Conservation (phyloP, 2,329 filamentous ascomycete genomes). For the Aspergillus arachidicola region DNA sequence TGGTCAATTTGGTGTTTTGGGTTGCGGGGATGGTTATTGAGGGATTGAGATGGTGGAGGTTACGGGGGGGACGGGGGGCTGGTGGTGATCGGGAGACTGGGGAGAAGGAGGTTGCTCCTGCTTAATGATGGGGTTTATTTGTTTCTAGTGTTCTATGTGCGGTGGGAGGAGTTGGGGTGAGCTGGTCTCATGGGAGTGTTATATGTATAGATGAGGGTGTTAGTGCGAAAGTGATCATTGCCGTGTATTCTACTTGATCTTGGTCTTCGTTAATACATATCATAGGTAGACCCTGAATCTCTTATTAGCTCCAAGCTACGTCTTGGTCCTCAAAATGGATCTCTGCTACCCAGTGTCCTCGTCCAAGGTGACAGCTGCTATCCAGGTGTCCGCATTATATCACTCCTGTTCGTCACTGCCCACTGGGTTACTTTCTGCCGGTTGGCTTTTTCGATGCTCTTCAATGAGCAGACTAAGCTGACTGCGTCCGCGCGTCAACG, state of each 20-base stretch:
- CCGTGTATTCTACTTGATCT: slow-evolving; percentile 2
- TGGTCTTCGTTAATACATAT: slow-evolving; percentile 4
- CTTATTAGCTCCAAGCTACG: background rate
- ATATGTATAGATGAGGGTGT: background rate
- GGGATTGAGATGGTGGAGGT: slow-evolving; percentile 39
- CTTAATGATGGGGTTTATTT: background rate
- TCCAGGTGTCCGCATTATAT: background rate
- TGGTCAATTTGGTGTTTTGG: slow-evolving; percentile 77
- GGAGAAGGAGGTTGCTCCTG: slow-evolving; percentile 25
- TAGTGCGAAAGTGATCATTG: background rate
- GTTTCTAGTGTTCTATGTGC: background rate
- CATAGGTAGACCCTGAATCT: background rate
- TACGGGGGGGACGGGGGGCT: slow-evolving; percentile 9
- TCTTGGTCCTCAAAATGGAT: background rate
- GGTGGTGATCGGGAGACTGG: slow-evolving; percentile 22
- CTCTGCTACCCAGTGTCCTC: background rate
- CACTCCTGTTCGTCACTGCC: background rate
- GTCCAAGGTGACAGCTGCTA: background rate
- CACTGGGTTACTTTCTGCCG: background rate
- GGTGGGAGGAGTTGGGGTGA: background rate
- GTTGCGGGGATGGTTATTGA: slow-evolving; percentile 57
- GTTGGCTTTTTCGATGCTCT: slow-evolving; percentile 12
- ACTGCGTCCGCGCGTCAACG: slow-evolving; percentile 16
- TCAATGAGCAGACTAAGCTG: slow-evolving; percentile 25
- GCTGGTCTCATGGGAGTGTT: background rate